phyloP scores from a whole-genome alignment of 306 rosid genomes.

The Acacia melanoxylon region DNA sequence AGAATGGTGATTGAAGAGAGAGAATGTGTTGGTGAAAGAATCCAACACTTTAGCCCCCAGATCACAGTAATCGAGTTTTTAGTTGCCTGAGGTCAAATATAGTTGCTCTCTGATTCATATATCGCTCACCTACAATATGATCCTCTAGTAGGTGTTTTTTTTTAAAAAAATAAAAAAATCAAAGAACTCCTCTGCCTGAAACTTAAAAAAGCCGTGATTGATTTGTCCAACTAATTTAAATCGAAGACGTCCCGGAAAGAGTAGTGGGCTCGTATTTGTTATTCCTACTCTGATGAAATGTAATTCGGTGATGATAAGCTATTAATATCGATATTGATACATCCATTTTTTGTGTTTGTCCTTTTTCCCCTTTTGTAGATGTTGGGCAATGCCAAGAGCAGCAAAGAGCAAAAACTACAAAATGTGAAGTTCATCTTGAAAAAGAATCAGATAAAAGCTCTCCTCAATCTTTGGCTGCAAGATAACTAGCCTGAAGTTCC shows the following conservation, averaged over 20 bases:
- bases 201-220: neutral
- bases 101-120: neutral
- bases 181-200: neutral
- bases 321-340: neutral
- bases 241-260: neutral
- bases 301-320: neutral
- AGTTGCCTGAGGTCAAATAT: neutral
- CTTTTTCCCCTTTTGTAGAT: neutral
- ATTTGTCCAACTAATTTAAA: neutral
- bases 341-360: neutral
- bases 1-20: constrained; percentile 17
- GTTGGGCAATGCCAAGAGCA: neutral
- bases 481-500: neutral
- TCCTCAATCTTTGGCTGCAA: neutral
- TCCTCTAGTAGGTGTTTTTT: neutral
- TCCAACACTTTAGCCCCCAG: constrained; percentile 39
- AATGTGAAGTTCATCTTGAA: constrained; percentile 42
- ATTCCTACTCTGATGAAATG: neutral
- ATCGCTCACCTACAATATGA: neutral
- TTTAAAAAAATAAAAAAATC: neutral
- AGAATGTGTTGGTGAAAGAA: constrained; percentile 47
- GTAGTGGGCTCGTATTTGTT: neutral
- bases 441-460: constrained; percentile 44
- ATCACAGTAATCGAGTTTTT: neutral
- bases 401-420: neutral